Conservation (phyloP, 1,284 basidiomycete species). For the Agroathelia rolfsii region DNA sequence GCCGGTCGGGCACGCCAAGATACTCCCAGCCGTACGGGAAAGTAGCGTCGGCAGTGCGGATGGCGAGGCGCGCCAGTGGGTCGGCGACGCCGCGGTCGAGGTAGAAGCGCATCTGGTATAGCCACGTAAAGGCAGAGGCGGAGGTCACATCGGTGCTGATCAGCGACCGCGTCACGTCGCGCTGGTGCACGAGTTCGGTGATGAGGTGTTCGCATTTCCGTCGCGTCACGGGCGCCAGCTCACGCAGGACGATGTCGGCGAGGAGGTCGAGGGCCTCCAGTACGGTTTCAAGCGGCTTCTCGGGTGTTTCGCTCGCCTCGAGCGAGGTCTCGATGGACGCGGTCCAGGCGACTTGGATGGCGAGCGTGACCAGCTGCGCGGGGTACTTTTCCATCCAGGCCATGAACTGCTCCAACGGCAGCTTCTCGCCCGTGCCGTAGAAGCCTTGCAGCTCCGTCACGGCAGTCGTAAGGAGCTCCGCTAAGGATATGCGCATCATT, state of each 20-base stretch:
- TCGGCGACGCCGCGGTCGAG: conserved; percentile 63
- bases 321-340: conserved; percentile 72
- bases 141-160: conserved; percentile 57
- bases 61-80: conserved; percentile 71
- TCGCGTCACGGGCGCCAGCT: conserved; percentile 81
- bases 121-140: conserved; percentile 79
- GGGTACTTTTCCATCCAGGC: conserved; percentile 90
- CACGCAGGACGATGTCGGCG: conserved; percentile 92
- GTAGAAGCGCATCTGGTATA: conserved; percentile 99
- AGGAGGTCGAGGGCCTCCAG: conserved; percentile 84
- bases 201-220: conserved; percentile 98
- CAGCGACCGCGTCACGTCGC: conserved; percentile 85
- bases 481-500: conserved; percentile 91
- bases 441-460: conserved; percentile 75
- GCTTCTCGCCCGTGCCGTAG: conserved; percentile 55
- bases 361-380: conserved; percentile 91
- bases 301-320: conserved; percentile 43
- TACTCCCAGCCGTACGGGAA: conserved; percentile 99
- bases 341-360: conserved; percentile 94
- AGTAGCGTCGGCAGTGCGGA: conserved; percentile 83
- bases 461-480: conserved; percentile 69
- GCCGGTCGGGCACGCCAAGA: conserved; percentile 90
- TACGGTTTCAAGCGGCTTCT: conserved; percentile 68
- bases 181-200: conserved; percentile 96
- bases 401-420: conserved; percentile 64